Base-by-base conservation (phyloP, 768 basidiomycete species). In the Aureoboletus auriporus region DNA sequence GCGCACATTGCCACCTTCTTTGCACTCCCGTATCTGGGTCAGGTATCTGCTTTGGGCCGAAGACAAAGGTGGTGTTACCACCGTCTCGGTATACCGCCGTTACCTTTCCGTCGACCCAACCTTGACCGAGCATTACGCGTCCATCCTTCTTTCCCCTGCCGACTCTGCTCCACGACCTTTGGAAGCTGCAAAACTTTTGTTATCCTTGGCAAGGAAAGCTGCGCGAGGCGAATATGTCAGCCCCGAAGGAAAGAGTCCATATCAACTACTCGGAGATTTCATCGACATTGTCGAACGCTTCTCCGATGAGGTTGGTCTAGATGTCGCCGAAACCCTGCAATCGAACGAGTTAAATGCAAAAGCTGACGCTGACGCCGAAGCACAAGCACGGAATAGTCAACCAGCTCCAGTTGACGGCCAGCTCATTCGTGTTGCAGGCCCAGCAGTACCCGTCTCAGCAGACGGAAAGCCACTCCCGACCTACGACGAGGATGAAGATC, bases 1-100 rank as follows among this genome's bases (percentile, higher is more conserved):
- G 27, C 89, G 95, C 44, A 93, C 94, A 1, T 79, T 99, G 8
- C 89, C 93, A 12, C 93, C 94, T 3, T 93, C 92, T 40, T 73
- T 97, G 17, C 96, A 99, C 62, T 79, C 79, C 5, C 85, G 93
- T 31, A 79, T 98, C 55, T 99, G 96, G 96, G 80, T 86, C 11
- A 79, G 88, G 47, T 98, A 97, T 69, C 78, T 99, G 14, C 74
- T 89, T 12, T 97, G 93, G 91, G 88, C 93, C 5, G 93, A 96
- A 71, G 64, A 72, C 13, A 83, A 77, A 65, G 89, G 91, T 42
- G 89, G 92, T 16, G 57, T 74, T n/a, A 86, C 88, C 2, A 83
- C 82, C 36, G 86, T 90, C 40, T 70, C 79, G 23, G 79, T 94
- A 6, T 98, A 95, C 72, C 82, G 93, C 47, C 83, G 96, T 37